These are phyloP conservation scores for Colletotrichum limetticola DNA, from an alignment of 2,329 filamentous ascomycete species.

Conservation along the genomic window DNA sequence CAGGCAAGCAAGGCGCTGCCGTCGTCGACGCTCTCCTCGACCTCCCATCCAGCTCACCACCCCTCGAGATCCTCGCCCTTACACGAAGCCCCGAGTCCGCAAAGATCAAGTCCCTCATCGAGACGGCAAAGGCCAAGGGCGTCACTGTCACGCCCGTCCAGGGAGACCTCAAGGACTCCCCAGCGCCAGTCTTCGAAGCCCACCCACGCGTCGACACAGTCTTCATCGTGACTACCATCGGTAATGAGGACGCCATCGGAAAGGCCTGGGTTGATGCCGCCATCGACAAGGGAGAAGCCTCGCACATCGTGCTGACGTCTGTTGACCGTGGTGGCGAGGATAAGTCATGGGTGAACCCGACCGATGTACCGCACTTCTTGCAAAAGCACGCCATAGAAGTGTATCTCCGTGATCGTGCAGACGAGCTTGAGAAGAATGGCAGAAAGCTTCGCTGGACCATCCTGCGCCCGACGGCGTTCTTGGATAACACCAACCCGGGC, in stretches of 20 bases:
- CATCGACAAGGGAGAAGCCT: constrained; percentile 55
- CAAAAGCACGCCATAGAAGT: constrained; percentile 37
- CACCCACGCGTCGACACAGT: constrained; percentile 38
- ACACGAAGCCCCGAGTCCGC: constrained; percentile 22
- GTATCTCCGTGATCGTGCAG: constrained; percentile 32
- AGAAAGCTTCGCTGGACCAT: constrained; percentile 38
- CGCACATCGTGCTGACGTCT: constrained; percentile 45
- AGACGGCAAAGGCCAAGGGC: constrained; percentile 28
- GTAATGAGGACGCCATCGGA: constrained; percentile 40
- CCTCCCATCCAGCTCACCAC: constrained; percentile 19
- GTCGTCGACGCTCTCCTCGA: constrained; percentile 47
- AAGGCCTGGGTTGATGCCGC: constrained; percentile 41
- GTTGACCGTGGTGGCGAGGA: constrained; percentile 41
- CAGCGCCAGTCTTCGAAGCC: constrained; percentile 36
- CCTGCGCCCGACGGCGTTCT: constrained; percentile 41
- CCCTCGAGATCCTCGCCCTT: constrained; percentile 33
- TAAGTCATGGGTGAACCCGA: constrained; percentile 39
- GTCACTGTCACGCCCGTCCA: constrained; percentile 36
- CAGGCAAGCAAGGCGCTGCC: constrained; percentile 58
- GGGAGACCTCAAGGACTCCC: constrained; percentile 34
- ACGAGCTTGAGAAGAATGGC: constrained; percentile 3
- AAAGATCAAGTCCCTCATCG: constrained; percentile 26
- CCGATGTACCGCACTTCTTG: constrained; percentile 39
- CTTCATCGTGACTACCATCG: constrained; percentile 42
- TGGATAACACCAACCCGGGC: constrained; percentile 42